A percentile compares a stretch with the other conserved stretches of the same genome.
These are phyloP conservation scores for Coemansia sp. DNA, from an alignment of 192 early-diverging fungal species.

Conservation along the genomic window DNA sequence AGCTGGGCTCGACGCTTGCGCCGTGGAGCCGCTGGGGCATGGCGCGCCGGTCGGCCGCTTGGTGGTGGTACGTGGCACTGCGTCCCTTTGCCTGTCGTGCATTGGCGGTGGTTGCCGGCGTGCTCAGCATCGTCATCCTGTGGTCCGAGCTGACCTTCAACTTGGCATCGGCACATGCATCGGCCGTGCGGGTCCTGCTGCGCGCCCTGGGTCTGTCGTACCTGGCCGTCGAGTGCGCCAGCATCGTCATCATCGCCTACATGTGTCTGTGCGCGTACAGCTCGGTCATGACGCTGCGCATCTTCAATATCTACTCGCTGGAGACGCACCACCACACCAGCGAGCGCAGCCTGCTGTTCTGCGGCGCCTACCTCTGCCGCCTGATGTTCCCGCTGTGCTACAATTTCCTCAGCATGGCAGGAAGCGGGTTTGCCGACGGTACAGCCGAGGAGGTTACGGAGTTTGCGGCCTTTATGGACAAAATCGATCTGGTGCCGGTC, in stretches of 20 bases:
- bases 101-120: conserved; percentile 60
- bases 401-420: conserved; percentile 82
- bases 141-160: conserved; percentile 97
- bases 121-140: conserved; percentile 69
- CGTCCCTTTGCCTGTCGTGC: conserved; percentile 63
- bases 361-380: conserved; percentile 88
- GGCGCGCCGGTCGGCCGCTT: conserved; percentile 56
- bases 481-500: conserved; percentile 86
- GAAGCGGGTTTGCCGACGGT: conserved; percentile 18
- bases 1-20: conserved; percentile 58
- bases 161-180: conserved; percentile 62
- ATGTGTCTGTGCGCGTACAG: conserved; percentile 94
- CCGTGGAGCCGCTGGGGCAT: conserved; percentile 54
- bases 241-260: conserved; percentile 75
- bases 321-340: conserved; percentile 94
- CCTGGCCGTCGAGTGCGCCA: conserved; percentile 62
- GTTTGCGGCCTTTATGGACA: conserved; percentile 69
- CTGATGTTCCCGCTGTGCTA: conserved; percentile 88
- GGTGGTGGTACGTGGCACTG: conserved; percentile 85
- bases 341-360: conserved; percentile 86
- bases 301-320: conserved; percentile 86
- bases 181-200: conserved; percentile 69
- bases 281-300: conserved; percentile 83
- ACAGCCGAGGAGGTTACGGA: conserved; percentile 58
- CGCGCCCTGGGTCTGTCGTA: conserved; percentile 58